Evolutionary conservation across 345 rosid species (phyloP), one percentile per base, ranked within the genome.

Genomic region (Boechera stricta): DNA sequence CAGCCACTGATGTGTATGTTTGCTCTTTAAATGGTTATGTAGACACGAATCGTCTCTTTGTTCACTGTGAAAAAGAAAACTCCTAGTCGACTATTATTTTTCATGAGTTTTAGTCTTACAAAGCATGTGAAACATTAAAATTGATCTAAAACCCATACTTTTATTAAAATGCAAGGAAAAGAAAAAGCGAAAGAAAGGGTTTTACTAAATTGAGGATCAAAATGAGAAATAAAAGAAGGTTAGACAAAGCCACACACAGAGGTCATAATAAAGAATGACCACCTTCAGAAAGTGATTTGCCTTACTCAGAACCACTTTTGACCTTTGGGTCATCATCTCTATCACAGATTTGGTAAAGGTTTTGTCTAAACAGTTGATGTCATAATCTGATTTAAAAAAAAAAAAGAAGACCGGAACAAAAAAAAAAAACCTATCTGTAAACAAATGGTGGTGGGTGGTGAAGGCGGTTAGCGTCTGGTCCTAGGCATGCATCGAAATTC

Each of bases 401-500:
- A 18, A 3, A 12, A 26, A 38, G 8, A 67, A 51, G 49, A 10
- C 36, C 6, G 44, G 5, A 49, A 51, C 39, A 47, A 52, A 64
- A 64, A 72, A 73, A 64, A 72, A 73, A 73, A 57, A 31, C 47
- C 80, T 69, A 76, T 69, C 80, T 76, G 74, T 68, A 75, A 75
- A 60, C 59, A 68, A 65, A 44, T 66, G 57, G n/a, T 21, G 67
- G 26, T 10, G 54, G 51, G 24, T 45, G 67, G 32, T 42, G 80
- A 53, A 62, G 64, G 12, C n/a, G 62, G 84, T 92, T 90, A 92
- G 77, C 98, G 98, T 83, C 98, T 87, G 67, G 85, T 77, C 84
- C 98, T 96, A 64, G 94, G 91, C 85, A 84, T 84, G 91, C 96
- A 91, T 67, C 97, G 96, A 80, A 96, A 96, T 84, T 96, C 98